Percentiles rank a stretch among this genome's conserved stretches.
Evolutionary conservation across 2,329 filamentous ascomycete species (phyloP).

Genomic region (Grosmannia clavigera): DNA sequence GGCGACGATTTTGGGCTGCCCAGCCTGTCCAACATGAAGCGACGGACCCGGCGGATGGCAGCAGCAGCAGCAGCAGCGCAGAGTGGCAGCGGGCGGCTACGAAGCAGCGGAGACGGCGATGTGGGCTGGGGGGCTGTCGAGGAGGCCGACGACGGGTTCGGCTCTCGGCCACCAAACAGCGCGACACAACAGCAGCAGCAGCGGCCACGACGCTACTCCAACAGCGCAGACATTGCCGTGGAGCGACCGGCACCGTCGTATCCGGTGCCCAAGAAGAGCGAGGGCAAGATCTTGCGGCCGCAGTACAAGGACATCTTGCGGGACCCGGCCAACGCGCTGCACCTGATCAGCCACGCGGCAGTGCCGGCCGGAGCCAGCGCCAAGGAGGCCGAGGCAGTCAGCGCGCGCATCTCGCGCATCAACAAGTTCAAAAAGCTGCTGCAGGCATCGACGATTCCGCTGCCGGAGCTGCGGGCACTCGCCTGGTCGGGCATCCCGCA

Average conservation of each 20-base stretch:
- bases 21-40: slow-evolving; percentile 82
- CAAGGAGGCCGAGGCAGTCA: slow-evolving; percentile 78
- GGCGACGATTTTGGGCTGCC: slow-evolving; percentile 90
- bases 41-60: slow-evolving; percentile 46
- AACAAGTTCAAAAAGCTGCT: slow-evolving; percentile 98
- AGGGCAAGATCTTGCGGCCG: slow-evolving; percentile 89
- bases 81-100: slow-evolving; percentile 2
- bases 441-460: slow-evolving; percentile 78
- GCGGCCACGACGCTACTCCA: slow-evolving; percentile 48
- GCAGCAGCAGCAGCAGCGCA: slow-evolving; percentile 22
- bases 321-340: slow-evolving; percentile 83
- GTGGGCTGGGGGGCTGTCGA: background rate
- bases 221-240: slow-evolving; percentile 89
- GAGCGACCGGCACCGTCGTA: slow-evolving; percentile 75
- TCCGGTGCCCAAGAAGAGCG: slow-evolving; percentile 75
- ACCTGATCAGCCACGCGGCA: slow-evolving; percentile 81
- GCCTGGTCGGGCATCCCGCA: slow-evolving; percentile 93
- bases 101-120: background rate
- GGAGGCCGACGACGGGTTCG: background rate
- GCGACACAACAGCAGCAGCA: slow-evolving; percentile 12
- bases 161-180: background rate
- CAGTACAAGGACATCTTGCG: slow-evolving; percentile 94
- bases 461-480: slow-evolving; percentile 69
- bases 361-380: slow-evolving; percentile 59
- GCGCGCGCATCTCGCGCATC: slow-evolving; percentile 79